Evolutionary conservation across 106 monocot species (phyloP), one percentile per base, ranked within the genome.

Genomic region (Dendrobium huoshanense): DNA sequence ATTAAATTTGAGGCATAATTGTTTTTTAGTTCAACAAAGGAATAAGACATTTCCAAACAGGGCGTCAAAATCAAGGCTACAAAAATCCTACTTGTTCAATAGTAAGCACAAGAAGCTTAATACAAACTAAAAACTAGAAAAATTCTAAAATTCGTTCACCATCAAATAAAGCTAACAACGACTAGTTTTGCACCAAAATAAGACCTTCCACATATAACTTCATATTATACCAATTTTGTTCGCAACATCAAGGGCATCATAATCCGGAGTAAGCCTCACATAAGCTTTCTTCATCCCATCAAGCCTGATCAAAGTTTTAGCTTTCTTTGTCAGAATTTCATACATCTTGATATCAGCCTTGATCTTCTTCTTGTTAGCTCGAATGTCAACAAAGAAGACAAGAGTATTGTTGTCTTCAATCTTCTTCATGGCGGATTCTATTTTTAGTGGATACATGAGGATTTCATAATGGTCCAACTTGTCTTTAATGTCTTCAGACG

Each of bases 321-420:
- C 84, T 77, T 84, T 84, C 77, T 84, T 84, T 0, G 83, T 40
- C 56, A 79, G 83, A 44, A 84, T 84, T 45, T 84, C 83, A 48
- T 84, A 84, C 83, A 85, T 85, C 55, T 81, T 84, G n/a, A 87
- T 84, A 7, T 84, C 84, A 1, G 81, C 84, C 68, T 87, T 87
- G 49, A 87, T 87, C 77, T 87, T 87, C 84, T 87, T 87, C 84
- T 87, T 87, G 79, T 87, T 84, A 1, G 87, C 87, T 67, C 87
- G 84, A 70, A 87, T 75, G 68, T 87, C 87, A 27, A 87, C 87
- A 48, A 87, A 84, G 84, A 87, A 87, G 44, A 87, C 87, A 56
- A 87, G 87, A 9, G 84, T 87, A 72, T 87, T 87, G 87, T 87
- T 87, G 48, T 87, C 87, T 42, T 87, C 87, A 4, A 87, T 87